A percentile compares a stretch with the other conserved stretches of the same genome.
Conservation (phyloP, 371 early-diverging fungal genomes). For the Mortierella sp. region DNA sequence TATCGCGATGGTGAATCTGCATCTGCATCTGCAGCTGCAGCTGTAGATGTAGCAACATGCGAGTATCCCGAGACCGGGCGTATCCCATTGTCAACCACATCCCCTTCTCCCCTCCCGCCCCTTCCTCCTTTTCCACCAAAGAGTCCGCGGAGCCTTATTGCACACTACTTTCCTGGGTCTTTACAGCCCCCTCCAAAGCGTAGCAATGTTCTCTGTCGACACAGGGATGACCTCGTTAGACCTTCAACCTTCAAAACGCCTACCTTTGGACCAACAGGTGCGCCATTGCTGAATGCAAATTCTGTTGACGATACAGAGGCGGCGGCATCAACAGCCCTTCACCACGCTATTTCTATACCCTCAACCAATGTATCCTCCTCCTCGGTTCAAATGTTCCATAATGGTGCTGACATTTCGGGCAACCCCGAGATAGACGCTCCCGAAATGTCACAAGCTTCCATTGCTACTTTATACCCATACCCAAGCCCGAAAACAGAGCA, state of each 20-base stretch:
- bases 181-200: constrained; percentile 33
- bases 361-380: constrained; percentile 17
- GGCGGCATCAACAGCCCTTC: constrained; percentile 19
- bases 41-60: too few species aligned
- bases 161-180: constrained; percentile 44
- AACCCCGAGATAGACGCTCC: too few species aligned
- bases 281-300: background rate
- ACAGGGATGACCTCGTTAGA: constrained; percentile 8
- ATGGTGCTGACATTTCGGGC: too few species aligned
- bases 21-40: too few species aligned
- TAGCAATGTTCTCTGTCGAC: background rate
- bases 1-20: too few species aligned
- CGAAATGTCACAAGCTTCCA: too few species aligned
- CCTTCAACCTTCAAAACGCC: constrained; percentile 39
- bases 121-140: constrained; percentile 35
- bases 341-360: constrained; percentile 32
- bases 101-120: too few species aligned
- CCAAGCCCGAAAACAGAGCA: too few species aligned
- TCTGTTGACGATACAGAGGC: background rate
- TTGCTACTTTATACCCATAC: too few species aligned
- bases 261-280: constrained; percentile 39
- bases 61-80: too few species aligned
- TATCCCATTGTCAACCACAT: too few species aligned
- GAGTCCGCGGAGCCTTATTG: constrained; percentile 36
- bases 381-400: background rate